phyloP scores from a whole-genome alignment of 306 rosid species.

The Spatholobus suberectus region DNA sequence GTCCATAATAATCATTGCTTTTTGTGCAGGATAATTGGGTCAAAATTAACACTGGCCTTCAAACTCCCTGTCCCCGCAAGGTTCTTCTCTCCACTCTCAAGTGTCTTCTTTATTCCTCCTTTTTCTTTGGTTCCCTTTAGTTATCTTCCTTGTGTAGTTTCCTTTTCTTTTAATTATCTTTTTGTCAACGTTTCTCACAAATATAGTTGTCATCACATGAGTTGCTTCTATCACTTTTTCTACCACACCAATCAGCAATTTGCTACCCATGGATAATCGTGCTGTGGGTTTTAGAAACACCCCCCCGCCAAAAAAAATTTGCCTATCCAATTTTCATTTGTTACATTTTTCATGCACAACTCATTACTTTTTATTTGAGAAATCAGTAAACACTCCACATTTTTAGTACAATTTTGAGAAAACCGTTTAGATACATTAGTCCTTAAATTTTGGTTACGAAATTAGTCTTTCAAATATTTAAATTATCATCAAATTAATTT shows the following conservation, averaged over 20 bases:
- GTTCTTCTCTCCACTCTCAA: neutral
- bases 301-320: neutral
- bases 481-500: neutral
- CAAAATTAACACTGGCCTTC: too few relatives aligned
- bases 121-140: neutral
- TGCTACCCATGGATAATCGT: neutral
- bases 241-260: neutral
- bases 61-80: neutral
- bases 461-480: neutral
- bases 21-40: too few relatives aligned
- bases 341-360: neutral
- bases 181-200: neutral
- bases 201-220: neutral
- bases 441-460: neutral
- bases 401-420: neutral
- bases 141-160: neutral
- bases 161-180: neutral
- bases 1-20: too few relatives aligned
- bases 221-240: neutral
- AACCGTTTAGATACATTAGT: too few relatives aligned
- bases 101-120: neutral
- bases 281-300: neutral
- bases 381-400: neutral
- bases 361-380: neutral
- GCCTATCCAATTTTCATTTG: neutral